Evolutionary conservation across 2,329 filamentous ascomycete species (phyloP).

Genomic region (Tolypocladium cylindrosporum): DNA sequence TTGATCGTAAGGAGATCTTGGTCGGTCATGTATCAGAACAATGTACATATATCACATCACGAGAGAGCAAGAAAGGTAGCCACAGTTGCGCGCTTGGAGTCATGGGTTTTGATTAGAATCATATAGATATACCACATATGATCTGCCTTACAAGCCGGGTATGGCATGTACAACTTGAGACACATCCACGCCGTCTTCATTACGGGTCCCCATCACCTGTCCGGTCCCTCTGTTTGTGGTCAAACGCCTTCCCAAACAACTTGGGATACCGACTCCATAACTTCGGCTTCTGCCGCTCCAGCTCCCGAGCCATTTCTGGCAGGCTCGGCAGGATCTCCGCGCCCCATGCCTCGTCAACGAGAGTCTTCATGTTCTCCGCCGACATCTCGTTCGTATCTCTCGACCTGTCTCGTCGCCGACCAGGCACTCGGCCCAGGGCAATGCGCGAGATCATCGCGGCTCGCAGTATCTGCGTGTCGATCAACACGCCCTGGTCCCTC

Average conservation of each 20-base stretch:
- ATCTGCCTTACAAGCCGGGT: background rate
- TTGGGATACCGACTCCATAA: constrained; percentile 18
- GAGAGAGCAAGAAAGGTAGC: constrained; percentile 8
- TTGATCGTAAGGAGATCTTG: background rate
- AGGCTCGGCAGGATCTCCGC: constrained; percentile 16
- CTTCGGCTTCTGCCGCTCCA: constrained; percentile 18
- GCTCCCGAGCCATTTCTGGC: constrained; percentile 12
- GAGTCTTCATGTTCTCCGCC: constrained; percentile 15
- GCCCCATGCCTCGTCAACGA: constrained; percentile 25
- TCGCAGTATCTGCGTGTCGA: constrained; percentile 21
- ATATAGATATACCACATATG: constrained; percentile 8
- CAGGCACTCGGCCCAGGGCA: constrained; percentile 16
- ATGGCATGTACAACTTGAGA: too few species aligned
- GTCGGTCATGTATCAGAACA: constrained; percentile 15
- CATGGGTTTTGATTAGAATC: constrained; percentile 13
- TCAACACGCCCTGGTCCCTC: constrained; percentile 22
- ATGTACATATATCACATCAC: constrained; percentile 16
- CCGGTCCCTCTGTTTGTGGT: constrained; percentile 5
- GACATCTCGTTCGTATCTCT: constrained; percentile 22
- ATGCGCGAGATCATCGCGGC: constrained; percentile 18
- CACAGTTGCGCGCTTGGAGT: constrained; percentile 15
- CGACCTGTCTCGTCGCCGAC: constrained; percentile 14
- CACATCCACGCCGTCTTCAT: background rate
- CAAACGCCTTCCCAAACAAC: constrained; percentile 17
- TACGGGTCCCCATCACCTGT: background rate